Conservation (phyloP, 75 land plant species). For the Picea sitchensis region DNA sequence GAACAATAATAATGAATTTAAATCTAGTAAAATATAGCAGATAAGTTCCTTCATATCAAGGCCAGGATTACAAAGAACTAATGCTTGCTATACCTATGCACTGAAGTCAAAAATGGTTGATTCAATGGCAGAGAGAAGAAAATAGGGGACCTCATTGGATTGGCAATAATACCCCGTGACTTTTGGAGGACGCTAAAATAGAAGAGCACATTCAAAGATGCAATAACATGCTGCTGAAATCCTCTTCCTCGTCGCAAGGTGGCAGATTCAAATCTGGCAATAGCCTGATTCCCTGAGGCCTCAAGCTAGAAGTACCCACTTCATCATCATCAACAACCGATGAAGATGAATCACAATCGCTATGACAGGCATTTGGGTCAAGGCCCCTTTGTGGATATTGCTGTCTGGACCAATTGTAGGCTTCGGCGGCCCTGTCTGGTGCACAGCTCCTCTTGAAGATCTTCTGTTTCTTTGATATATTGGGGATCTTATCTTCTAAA, state of each 20-base stretch:
- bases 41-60: too few relatives aligned
- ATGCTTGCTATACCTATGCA: background rate
- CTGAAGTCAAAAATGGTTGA: background rate
- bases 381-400: background rate
- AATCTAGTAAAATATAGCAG: too few relatives aligned
- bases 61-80: background rate
- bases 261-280: background rate
- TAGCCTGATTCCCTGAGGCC: slow-evolving; percentile 5
- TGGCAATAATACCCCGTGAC: background rate
- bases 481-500: too few relatives aligned
- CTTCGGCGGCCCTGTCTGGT: slow-evolving; percentile 8
- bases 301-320: slow-evolving; percentile 9
- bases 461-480: background rate
- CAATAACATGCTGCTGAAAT: background rate
- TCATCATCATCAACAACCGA: slow-evolving; percentile 37
- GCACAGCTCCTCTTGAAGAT: background rate
- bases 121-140: slow-evolving; percentile 4
- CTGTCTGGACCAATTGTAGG: slow-evolving; percentile 9
- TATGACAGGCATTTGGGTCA: slow-evolving; percentile 28
- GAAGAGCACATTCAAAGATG: background rate
- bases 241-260: background rate
- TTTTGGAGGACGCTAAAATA: background rate
- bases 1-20: too few relatives aligned
- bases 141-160: background rate
- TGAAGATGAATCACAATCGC: slow-evolving; percentile 38